Percentiles rank a stretch among this genome's conserved stretches.
These are phyloP conservation scores for Tylopilus rubrobrunneus DNA, from an alignment of 768 basidiomycete genomes.

Conservation along the genomic window DNA sequence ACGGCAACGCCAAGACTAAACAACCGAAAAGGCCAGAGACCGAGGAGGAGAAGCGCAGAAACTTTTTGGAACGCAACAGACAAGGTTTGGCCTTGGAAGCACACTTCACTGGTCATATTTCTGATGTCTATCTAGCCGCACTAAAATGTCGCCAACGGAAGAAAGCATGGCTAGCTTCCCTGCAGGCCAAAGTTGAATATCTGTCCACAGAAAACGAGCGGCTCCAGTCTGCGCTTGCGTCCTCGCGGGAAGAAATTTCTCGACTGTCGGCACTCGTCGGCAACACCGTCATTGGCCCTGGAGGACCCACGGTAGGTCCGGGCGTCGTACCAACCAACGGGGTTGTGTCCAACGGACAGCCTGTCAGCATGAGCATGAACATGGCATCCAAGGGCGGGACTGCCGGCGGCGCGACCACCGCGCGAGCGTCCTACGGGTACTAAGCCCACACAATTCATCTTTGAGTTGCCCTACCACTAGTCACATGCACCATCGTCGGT, in stretches of 20 bases:
- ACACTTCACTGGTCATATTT: background rate
- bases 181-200: conserved; percentile 92
- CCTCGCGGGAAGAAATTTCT: conserved; percentile 88
- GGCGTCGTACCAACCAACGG: conserved; percentile 29
- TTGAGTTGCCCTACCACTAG: conserved; percentile 3
- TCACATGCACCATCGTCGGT: conserved; percentile 14
- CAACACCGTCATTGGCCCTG: conserved; percentile 50
- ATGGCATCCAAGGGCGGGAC: conserved; percentile 36
- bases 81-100: conserved; percentile 60
- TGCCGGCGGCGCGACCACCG: conserved; percentile 26
- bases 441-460: conserved; percentile 15
- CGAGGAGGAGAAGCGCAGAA: conserved; percentile 95
- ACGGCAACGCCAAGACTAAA: conserved; percentile 18
- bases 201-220: conserved; percentile 94
- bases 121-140: conserved; percentile 57
- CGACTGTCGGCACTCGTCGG: conserved; percentile 74
- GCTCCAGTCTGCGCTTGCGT: conserved; percentile 79
- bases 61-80: conserved; percentile 95
- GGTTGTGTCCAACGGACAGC: conserved; percentile 30
- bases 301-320: conserved; percentile 28
- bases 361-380: conserved; percentile 42
- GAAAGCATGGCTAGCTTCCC: conserved; percentile 92
- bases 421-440: conserved; percentile 40
- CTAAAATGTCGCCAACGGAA: conserved; percentile 99
- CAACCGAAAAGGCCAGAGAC: conserved; percentile 81